Percentiles rank a stretch among this genome's conserved stretches.
Evolutionary conservation across 2,329 filamentous ascomycete genomes (phyloP).

Genomic region (Colletotrichum echinochloae): DNA sequence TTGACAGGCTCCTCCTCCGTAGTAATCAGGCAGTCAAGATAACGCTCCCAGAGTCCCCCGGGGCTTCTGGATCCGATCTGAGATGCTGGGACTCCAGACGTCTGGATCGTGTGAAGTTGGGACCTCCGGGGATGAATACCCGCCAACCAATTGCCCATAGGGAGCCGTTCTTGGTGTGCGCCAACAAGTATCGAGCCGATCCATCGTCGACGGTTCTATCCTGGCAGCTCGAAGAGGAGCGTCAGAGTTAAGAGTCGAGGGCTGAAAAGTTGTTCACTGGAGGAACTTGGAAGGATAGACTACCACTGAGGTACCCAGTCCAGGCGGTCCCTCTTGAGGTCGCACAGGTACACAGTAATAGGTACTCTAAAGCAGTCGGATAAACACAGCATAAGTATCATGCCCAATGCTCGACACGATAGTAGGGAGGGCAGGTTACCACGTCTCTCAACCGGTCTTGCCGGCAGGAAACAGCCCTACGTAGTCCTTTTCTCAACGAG

Average conservation of each 20-base stretch:
- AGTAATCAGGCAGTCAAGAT: no score
- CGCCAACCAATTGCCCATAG: neutral
- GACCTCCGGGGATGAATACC: neutral
- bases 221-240: neutral
- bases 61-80: neutral
- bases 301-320: no score
- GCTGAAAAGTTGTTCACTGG: neutral
- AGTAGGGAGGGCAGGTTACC: neutral
- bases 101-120: neutral
- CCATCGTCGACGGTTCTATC: neutral
- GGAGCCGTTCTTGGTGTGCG: neutral
- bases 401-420: no score
- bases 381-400: no score
- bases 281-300: no score
- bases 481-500: neutral
- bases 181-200: neutral
- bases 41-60: neutral
- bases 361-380: no score
- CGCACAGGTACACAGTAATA: no score
- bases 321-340: no score
- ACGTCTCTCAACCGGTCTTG: neutral
- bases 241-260: neutral
- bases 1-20: no score
- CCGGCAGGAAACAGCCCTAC: neutral
- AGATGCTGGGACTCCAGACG: neutral